These are phyloP conservation scores for Claviceps monticola DNA, from an alignment of 2,329 filamentous ascomycete species.

Conservation along the genomic window DNA sequence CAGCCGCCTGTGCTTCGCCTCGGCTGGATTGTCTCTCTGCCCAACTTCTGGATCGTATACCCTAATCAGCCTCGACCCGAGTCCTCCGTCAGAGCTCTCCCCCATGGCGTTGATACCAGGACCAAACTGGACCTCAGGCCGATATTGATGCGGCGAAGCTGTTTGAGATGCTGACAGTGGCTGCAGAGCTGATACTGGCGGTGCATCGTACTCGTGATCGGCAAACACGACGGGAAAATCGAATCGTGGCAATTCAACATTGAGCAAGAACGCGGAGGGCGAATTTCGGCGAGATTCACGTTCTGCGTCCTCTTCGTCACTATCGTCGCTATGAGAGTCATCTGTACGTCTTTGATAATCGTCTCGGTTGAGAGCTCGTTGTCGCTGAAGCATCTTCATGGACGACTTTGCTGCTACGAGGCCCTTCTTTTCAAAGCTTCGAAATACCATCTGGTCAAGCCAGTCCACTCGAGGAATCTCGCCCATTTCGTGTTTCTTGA, in stretches of 20 bases:
- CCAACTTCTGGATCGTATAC: constrained; percentile 93
- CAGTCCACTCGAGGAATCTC: constrained; percentile 88
- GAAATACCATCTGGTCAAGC: constrained; percentile 90
- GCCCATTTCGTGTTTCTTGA: constrained; percentile 98
- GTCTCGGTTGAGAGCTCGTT: constrained; percentile 25
- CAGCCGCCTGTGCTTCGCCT: constrained; percentile 84
- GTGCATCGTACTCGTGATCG: constrained; percentile 80
- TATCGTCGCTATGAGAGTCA: constrained; percentile 17
- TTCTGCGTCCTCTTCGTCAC: constrained; percentile 5
- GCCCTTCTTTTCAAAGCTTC: constrained; percentile 69
- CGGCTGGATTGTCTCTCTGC: constrained; percentile 79
- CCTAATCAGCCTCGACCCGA: constrained; percentile 53
- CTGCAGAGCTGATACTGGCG: constrained; percentile 64
- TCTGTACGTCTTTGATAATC: constrained; percentile 14
- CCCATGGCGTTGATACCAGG: constrained; percentile 69
- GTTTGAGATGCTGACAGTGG: constrained; percentile 43
- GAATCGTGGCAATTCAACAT: constrained; percentile 85
- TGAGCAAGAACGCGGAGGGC: constrained; percentile 60
- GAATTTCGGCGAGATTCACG: constrained; percentile 18
- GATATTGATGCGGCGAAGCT: constrained; percentile 61
- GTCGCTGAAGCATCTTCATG: constrained; percentile 41
- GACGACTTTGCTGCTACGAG: constrained; percentile 50
- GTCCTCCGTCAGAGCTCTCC: constrained; percentile 31
- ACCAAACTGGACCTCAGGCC: constrained; percentile 78
- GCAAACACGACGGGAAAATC: constrained; percentile 93